Conservation (phyloP, 192 early-diverging fungal species). For the Rhizoclosmatium globosum region DNA sequence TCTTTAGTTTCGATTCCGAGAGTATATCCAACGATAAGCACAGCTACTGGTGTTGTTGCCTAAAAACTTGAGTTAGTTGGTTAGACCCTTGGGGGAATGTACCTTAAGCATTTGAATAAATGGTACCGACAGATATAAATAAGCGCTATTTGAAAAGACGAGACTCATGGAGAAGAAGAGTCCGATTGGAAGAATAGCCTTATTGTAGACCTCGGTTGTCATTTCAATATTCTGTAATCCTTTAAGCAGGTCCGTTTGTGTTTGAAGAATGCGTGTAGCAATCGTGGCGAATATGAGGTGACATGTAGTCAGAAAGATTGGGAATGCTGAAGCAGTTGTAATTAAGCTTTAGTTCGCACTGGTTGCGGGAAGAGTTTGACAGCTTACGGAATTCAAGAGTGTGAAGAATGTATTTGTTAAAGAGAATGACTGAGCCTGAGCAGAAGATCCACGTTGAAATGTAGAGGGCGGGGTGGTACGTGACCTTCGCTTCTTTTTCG, state of each 20-base stretch:
- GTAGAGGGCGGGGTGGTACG: constrained; percentile 14
- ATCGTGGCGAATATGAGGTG: constrained; percentile 52
- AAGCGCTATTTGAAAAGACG: constrained; percentile 48
- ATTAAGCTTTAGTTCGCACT: neutral
- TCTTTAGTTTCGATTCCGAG: constrained; percentile 28
- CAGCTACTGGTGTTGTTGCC: constrained; percentile 48
- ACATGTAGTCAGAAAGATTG: constrained; percentile 51
- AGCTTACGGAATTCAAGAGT: constrained; percentile 30
- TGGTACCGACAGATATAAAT: constrained; percentile 47
- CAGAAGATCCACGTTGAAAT: constrained; percentile 33
- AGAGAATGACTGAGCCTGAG: constrained; percentile 22
- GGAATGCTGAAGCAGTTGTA: constrained; percentile 29
- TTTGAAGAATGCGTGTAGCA: constrained; percentile 69
- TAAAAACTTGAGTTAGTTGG: neutral
- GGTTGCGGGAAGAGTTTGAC: neutral
- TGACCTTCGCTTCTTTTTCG: no score
- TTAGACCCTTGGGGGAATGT: neutral
- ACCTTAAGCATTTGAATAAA: constrained; percentile 57
- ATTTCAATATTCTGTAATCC: constrained; percentile 67
- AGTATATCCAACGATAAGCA: constrained; percentile 33
- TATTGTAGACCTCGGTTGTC: constrained; percentile 64
- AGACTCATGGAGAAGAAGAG: constrained; percentile 40
- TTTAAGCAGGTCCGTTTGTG: constrained; percentile 63
- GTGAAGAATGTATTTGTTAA: constrained; percentile 35
- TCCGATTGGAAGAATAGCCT: constrained; percentile 45